Evolutionary conservation across 148 eudicot genomes (phyloP), one percentile per base, ranked within the genome.

Genomic region (Fallopia convolvulus): DNA sequence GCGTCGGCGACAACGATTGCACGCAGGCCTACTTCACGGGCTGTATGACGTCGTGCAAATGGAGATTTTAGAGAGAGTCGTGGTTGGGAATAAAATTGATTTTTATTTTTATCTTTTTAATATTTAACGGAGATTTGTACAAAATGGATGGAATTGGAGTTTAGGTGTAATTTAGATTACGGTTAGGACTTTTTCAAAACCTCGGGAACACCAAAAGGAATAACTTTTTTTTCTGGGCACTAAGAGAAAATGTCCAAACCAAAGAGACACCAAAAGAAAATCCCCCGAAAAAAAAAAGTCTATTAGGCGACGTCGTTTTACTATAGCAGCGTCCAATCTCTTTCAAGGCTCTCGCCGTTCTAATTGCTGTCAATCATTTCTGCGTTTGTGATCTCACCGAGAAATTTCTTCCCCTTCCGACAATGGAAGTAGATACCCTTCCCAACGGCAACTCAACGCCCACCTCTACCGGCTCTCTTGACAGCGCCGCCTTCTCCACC

Each of bases 341-440:
- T 17, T 11, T 17, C 30, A 10, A 6, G 70, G 56, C n/a, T 50
- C 56, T 5, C 20, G 56, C n/a, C 70, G 4, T 12, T 65, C 41
- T 30, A 13, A 30, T 30, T 30, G 18, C 50, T 41, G 50, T n/a
- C 74, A 14, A 41, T 72, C 74, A 46, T 40, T 9, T 72, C 6
- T 39, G 30, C 49, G 26, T 23, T 48, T 73, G 74, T 53, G 23
- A 55, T 56, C 21, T 21, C 52, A 26, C 77, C 33, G n/a, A 23
- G 66, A 30, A 33, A 65, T 65, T 65, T 26, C 61, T 78, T 61
- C 65, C 20, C 75, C 23, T 17, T 75, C 41, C 76, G 42, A 44
- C 80, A 8, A 88, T 88, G 93, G 93, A 90, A 72, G 76, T 86
- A 80, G 90, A 90, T 72, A 72, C 91, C 74, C 79, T 81, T 65